A percentile compares a stretch with the other conserved stretches of the same genome.
Evolutionary conservation across 768 basidiomycete species (phyloP).

Genomic region (Dendrothele bispora): DNA sequence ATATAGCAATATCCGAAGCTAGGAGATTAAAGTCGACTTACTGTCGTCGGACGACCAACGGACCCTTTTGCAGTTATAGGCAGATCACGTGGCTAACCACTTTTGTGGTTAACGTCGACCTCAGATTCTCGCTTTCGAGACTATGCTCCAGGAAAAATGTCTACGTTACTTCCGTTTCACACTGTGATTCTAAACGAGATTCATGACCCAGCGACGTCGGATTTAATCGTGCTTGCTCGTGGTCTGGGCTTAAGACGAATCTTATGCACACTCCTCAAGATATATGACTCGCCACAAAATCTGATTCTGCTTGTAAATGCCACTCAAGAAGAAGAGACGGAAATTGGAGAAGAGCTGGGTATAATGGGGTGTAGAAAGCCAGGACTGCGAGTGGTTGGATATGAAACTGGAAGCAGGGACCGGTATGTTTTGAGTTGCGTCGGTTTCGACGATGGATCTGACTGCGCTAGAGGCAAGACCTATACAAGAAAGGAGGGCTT

Average conservation of each 20-base stretch:
- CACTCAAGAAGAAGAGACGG: slow-evolving; percentile 82
- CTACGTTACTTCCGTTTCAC: slow-evolving; percentile 63
- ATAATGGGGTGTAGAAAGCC: slow-evolving; percentile 90
- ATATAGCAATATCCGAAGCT: too few species aligned
- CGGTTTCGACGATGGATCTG: neutral
- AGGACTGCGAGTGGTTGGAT: slow-evolving; percentile 77
- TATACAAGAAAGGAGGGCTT: slow-evolving; percentile 88
- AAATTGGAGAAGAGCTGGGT: slow-evolving; percentile 89
- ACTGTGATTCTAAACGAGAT: slow-evolving; percentile 64
- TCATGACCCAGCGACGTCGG: slow-evolving; percentile 72
- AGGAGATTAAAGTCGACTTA: too few species aligned
- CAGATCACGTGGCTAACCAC: too few species aligned
- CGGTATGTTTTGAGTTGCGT: slow-evolving; percentile 48
- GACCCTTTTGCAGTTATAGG: too few species aligned
- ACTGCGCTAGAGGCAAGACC: slow-evolving; percentile 55
- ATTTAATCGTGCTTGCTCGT: slow-evolving; percentile 79
- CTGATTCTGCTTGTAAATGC: slow-evolving; percentile 86
- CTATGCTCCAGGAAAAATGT: too few species aligned
- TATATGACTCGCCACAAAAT: slow-evolving; percentile 85
- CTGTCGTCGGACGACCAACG: too few species aligned
- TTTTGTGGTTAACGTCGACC: too few species aligned
- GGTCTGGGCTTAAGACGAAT: slow-evolving; percentile 87
- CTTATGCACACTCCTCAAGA: slow-evolving; percentile 85
- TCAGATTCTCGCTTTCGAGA: too few species aligned
- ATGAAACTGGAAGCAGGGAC: slow-evolving; percentile 78